Evolutionary conservation across 163 green algal species (phyloP).

Genomic region (Scenedesmus sp.): DNA sequence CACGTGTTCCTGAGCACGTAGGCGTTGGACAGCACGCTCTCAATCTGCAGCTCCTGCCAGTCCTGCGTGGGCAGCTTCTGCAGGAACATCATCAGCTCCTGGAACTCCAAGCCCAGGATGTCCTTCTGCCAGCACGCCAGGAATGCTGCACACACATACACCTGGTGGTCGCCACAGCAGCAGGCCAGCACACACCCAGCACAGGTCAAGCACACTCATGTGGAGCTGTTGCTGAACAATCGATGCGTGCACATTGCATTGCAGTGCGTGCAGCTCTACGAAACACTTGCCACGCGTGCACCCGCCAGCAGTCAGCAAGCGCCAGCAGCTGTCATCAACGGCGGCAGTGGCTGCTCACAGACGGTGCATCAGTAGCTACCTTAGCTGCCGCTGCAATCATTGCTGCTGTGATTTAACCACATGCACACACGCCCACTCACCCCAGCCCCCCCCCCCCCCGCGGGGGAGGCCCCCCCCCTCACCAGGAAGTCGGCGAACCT

Average conservation of each 20-base stretch:
- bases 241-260: background rate
- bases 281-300: background rate
- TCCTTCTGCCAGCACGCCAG: constrained; percentile 85
- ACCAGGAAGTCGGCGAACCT: constrained; percentile 93
- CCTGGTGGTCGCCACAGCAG: constrained; percentile 51
- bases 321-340: background rate
- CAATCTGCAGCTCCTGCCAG: constrained; percentile 86
- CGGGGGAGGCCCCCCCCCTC: background rate
- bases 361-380: background rate
- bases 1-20: constrained; percentile 86
- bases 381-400: background rate
- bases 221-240: background rate
- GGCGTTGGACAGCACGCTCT: constrained; percentile 82
- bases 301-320: background rate
- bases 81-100: constrained; percentile 97
- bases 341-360: no score
- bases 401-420: background rate
- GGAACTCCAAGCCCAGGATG: constrained; percentile 90
- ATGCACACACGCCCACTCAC: background rate
- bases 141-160: constrained; percentile 90
- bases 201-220: background rate
- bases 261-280: background rate
- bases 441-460: background rate
- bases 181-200: background rate
- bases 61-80: constrained; percentile 88